phyloP scores from a whole-genome alignment of 106 monocot species.

The Allium fistulosum region DNA sequence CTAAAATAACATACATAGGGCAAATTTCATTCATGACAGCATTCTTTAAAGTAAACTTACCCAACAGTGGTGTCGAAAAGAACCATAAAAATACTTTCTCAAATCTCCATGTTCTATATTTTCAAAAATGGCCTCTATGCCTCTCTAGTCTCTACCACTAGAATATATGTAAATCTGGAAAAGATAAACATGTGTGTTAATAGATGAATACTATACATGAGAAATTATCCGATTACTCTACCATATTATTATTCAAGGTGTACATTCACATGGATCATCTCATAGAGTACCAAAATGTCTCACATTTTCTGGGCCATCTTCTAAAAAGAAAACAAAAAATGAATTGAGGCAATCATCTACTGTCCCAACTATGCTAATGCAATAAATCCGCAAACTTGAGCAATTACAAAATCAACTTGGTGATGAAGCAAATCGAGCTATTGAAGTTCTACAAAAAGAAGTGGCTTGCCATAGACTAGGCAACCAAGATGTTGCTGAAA shows the following conservation, averaged over 20 bases:
- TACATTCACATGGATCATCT: slow-evolving; percentile 59
- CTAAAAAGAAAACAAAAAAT: slow-evolving; percentile 20
- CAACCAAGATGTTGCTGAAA: slow-evolving; percentile 86
- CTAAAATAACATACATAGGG: too few species aligned
- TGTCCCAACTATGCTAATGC: slow-evolving; percentile 69
- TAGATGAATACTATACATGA: too few species aligned
- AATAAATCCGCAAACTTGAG: slow-evolving; percentile 92
- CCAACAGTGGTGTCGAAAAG: too few species aligned
- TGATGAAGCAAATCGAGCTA: slow-evolving; percentile 76
- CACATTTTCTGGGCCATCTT: slow-evolving; percentile 52
- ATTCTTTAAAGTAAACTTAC: too few species aligned
- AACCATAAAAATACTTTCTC: too few species aligned
- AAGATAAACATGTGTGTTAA: too few species aligned
- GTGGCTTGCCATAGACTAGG: slow-evolving; percentile 82
- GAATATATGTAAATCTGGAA: too few species aligned
- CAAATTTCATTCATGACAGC: too few species aligned
- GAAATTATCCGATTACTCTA: too few species aligned
- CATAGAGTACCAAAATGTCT: slow-evolving; percentile 53
- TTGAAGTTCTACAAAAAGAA: slow-evolving; percentile 96
- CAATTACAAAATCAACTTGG: slow-evolving; percentile 85
- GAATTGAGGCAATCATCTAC: slow-evolving; percentile 84
- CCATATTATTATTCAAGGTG: slow-evolving; percentile 20
- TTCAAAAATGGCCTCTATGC: too few species aligned
- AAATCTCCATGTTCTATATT: too few species aligned
- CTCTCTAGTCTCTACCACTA: too few species aligned